These are phyloP conservation scores for Narthecium ossifragum DNA, from an alignment of 106 monocot species.

Conservation along the genomic window DNA sequence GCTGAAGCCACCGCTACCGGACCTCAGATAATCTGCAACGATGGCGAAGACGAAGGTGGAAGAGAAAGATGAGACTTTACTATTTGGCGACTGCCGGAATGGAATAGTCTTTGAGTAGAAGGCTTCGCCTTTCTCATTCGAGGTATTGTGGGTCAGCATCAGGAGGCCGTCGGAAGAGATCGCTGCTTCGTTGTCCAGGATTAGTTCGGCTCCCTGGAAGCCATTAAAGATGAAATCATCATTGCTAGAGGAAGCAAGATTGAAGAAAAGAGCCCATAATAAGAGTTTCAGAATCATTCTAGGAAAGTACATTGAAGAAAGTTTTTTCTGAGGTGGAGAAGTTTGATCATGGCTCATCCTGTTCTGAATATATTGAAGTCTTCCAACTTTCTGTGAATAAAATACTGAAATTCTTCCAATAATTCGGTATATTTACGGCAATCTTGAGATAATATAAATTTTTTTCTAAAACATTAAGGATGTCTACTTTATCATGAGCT, in stretches of 20 bases:
- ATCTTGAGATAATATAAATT: too few relatives aligned
- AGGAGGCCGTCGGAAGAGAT: slow-evolving; percentile 14
- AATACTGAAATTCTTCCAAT: too few relatives aligned
- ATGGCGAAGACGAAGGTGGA: too few relatives aligned
- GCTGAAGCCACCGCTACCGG: background rate
- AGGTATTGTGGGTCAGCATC: slow-evolving; percentile 5
- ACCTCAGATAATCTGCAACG: background rate
- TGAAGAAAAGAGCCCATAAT: background rate
- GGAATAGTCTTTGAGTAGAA: slow-evolving; percentile 2
- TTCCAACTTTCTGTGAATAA: too few relatives aligned
- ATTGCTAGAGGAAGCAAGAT: background rate
- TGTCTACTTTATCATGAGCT: too few relatives aligned
- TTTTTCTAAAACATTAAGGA: too few relatives aligned
- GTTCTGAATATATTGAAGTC: too few relatives aligned
- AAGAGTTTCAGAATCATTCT: slow-evolving; percentile 1
- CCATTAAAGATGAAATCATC: slow-evolving; percentile 18
- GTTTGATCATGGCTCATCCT: too few relatives aligned
- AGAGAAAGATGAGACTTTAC: slow-evolving; percentile 10
- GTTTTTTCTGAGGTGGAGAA: too few relatives aligned
- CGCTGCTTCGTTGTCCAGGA: slow-evolving; percentile 7
- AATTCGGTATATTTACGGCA: too few relatives aligned
- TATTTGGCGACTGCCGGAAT: slow-evolving; percentile 2
- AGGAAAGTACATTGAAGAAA: too few relatives aligned
- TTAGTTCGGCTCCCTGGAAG: slow-evolving; percentile 9
- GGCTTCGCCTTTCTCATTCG: slow-evolving; percentile 5